A percentile compares a stretch with the other conserved stretches of the same genome.
Conservation (phyloP, 768 basidiomycete genomes). For the Cyclocybe aegerita region DNA sequence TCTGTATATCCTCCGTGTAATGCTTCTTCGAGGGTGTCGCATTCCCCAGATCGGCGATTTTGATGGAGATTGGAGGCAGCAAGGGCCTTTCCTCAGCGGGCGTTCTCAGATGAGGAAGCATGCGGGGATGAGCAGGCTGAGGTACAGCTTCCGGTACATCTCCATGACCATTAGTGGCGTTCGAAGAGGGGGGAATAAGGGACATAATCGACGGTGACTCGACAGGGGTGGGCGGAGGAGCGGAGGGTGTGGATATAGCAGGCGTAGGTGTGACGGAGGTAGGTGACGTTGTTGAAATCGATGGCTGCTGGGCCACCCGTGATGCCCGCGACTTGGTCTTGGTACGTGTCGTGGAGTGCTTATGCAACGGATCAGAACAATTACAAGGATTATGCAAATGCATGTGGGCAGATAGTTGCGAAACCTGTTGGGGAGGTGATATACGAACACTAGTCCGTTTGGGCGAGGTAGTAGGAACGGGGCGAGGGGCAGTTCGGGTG, state of each 20-base stretch:
- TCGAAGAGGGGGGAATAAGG: slow-evolving; percentile 15
- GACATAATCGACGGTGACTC: slow-evolving; percentile 25
- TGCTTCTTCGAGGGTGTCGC: slow-evolving; percentile 90
- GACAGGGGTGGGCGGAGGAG: slow-evolving; percentile 38
- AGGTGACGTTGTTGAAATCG: slow-evolving; percentile 15
- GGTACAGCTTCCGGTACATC: slow-evolving; percentile 3
- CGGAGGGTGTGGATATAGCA: slow-evolving; percentile 23
- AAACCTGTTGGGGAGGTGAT: slow-evolving; percentile 40
- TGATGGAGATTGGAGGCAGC: slow-evolving; percentile 67
- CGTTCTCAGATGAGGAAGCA: slow-evolving; percentile 23
- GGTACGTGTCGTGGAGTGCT: slow-evolving; percentile 16
- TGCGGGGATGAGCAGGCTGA: slow-evolving; percentile 11
- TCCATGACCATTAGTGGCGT: slow-evolving; percentile 2
- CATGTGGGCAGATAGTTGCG: slow-evolving; percentile 42
- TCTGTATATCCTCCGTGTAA: slow-evolving; percentile 95
- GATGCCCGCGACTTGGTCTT: slow-evolving; percentile 21
- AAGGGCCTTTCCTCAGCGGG: slow-evolving; percentile 13
- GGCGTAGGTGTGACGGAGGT: slow-evolving; percentile 28
- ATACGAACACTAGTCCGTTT: slow-evolving; percentile 25
- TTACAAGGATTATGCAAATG: slow-evolving; percentile 30
- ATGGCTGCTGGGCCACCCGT: slow-evolving; percentile 15
- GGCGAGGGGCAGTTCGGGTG: slow-evolving; percentile 60
- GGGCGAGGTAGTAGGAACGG: slow-evolving; percentile 25
- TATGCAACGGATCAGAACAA: slow-evolving; percentile 22
- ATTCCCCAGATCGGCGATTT: slow-evolving; percentile 94